phyloP scores from a whole-genome alignment of 2,329 filamentous ascomycete species.

The Fonsecaea nubica region DNA sequence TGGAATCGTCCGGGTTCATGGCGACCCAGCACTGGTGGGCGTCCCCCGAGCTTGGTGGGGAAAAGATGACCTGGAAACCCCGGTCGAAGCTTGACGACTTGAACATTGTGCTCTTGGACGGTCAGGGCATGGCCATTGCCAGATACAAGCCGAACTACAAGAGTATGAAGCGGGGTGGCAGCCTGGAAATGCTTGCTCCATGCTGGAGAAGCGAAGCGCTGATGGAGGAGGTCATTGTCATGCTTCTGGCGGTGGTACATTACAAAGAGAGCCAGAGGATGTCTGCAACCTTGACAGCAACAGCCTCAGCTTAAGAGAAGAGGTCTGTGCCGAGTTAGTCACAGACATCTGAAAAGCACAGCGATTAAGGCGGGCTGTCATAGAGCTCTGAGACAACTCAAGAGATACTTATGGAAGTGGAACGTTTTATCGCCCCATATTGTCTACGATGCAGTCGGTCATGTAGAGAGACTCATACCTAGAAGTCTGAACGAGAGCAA shows the following conservation, averaged over 20 bases:
- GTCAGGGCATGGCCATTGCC: slow-evolving; percentile 12
- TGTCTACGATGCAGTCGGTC: too few species aligned
- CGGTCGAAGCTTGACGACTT: slow-evolving; percentile 18
- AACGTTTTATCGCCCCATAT: too few species aligned
- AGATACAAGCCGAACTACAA: slow-evolving; percentile 20
- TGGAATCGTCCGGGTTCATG: neutral
- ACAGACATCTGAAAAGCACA: too few species aligned
- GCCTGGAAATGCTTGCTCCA: slow-evolving; percentile 14
- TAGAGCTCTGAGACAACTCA: neutral
- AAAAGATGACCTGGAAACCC: slow-evolving; percentile 17
- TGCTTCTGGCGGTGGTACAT: slow-evolving; percentile 6
- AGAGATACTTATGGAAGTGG: too few species aligned
- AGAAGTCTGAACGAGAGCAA: too few species aligned
- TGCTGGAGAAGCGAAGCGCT: neutral
- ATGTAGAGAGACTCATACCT: too few species aligned
- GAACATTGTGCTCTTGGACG: slow-evolving; percentile 20
- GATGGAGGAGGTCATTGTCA: slow-evolving; percentile 15
- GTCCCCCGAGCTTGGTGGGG: slow-evolving; percentile 7
- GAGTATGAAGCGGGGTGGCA: slow-evolving; percentile 12
- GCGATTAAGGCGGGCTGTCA: neutral
- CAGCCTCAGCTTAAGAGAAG: neutral
- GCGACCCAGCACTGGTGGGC: slow-evolving; percentile 11
- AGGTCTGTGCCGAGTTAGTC: neutral
- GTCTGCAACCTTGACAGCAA: neutral
- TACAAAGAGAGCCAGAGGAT: slow-evolving; percentile 15